A percentile compares a stretch with the other conserved stretches of the same genome.
Evolutionary conservation across 345 rosid species (phyloP).

Genomic region (rapeseed (Brassica napus)): Da-Ae NC_063443.1:16505001-16505500

Average conservation of each 20-base stretch:
- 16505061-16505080: conserved; percentile 2
- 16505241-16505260: conserved; percentile 53
- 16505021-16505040: background rate
- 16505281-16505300: background rate
- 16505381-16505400: conserved; percentile 84
- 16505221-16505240: conserved; percentile 52
- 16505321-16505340: conserved; percentile 9
- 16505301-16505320: background rate
- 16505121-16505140: conserved; percentile 46
- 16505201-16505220: conserved; percentile 44
- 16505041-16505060: background rate
- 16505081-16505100: conserved; percentile 40
- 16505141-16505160: conserved; percentile 76
- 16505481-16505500: conserved; percentile 59
- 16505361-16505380: conserved; percentile 61
- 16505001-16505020: conserved; percentile 14
- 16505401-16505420: conserved; percentile 47
- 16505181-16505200: conserved; percentile 87
- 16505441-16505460: background rate
- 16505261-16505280: conserved; percentile 63
- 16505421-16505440: background rate
- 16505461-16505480: conserved; percentile 37
- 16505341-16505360: conserved; percentile 46
- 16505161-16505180: conserved; percentile 77
- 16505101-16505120: conserved; percentile 36